Conservation (phyloP, 805 yeast species). For the Metschnikowia matae region DNA sequence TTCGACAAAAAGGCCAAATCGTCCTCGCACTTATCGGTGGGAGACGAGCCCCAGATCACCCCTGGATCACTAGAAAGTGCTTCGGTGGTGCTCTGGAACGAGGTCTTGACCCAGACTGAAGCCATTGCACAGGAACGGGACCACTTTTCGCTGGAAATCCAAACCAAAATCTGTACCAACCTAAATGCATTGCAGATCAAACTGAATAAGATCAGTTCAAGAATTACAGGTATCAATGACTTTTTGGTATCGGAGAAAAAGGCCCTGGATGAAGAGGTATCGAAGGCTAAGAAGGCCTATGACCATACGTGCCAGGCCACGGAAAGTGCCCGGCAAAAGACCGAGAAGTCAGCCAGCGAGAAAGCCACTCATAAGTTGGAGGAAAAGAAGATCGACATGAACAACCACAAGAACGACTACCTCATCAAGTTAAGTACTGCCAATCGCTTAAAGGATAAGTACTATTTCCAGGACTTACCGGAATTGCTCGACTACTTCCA, state of each 20-base stretch:
- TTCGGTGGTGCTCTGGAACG: constrained; percentile 84
- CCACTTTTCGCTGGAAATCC: constrained; percentile 57
- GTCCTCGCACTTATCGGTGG: constrained; percentile 72
- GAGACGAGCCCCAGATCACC: constrained; percentile 84
- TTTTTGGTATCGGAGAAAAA: constrained; percentile 47
- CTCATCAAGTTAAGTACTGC: constrained; percentile 77
- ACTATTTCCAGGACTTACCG: constrained; percentile 88
- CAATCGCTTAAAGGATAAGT: constrained; percentile 89
- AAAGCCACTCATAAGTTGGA: constrained; percentile 51
- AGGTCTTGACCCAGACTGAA: constrained; percentile 80
- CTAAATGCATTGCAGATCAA: constrained; percentile 50
- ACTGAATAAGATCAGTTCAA: constrained; percentile 50
- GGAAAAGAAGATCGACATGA: constrained; percentile 76
- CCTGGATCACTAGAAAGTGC: constrained; percentile 95
- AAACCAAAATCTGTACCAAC: constrained; percentile 57
- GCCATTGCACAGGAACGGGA: constrained; percentile 63
- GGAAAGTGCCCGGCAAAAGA: constrained; percentile 74
- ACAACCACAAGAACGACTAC: constrained; percentile 79
- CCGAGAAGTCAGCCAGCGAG: constrained; percentile 51
- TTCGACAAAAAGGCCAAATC: constrained; percentile 71
- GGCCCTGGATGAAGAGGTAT: constrained; percentile 51
- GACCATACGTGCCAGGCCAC: constrained; percentile 76
- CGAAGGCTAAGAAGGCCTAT: constrained; percentile 68
- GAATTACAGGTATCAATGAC: constrained; percentile 58
- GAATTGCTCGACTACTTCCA: constrained; percentile 83